Evolutionary conservation across 202 grass and related monocot genomes (phyloP).

Genomic region (Dendrocalamus latiflorus): DNA sequence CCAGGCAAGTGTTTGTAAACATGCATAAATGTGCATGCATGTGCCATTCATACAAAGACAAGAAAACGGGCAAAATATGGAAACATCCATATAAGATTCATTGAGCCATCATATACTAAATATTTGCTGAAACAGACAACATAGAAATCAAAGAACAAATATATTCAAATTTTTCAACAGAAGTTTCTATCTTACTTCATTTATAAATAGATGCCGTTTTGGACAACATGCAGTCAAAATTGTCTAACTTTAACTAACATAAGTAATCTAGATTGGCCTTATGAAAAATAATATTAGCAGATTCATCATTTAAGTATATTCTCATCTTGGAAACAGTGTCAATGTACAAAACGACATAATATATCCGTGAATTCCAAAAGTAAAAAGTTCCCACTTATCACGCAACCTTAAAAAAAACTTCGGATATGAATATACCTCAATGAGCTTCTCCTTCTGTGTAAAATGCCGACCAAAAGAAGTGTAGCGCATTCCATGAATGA

Average conservation of each 20-base stretch:
- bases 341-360: neutral
- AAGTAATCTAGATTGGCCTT: neutral
- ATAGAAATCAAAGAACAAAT: neutral
- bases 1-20: no score
- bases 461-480: conserved; percentile 85
- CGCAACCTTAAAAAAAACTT: neutral
- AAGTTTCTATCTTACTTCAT: neutral
- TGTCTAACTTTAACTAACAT: no score
- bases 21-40: neutral
- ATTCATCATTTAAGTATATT: neutral
- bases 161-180: neutral
- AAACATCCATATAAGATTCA: neutral
- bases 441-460: conserved; percentile 65
- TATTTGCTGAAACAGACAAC: neutral
- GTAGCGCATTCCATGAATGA: conserved; percentile 69
- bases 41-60: neutral
- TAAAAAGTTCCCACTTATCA: neutral
- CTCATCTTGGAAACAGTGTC: neutral
- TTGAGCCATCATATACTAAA: neutral
- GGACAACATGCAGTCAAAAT: neutral
- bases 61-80: neutral
- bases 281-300: neutral
- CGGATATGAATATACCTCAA: conserved; percentile 42
- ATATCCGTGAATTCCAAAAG: neutral
- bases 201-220: neutral